These are phyloP conservation scores for Ricinus communis DNA, from an alignment of 345 rosid species.

Conservation along the genomic window DNA sequence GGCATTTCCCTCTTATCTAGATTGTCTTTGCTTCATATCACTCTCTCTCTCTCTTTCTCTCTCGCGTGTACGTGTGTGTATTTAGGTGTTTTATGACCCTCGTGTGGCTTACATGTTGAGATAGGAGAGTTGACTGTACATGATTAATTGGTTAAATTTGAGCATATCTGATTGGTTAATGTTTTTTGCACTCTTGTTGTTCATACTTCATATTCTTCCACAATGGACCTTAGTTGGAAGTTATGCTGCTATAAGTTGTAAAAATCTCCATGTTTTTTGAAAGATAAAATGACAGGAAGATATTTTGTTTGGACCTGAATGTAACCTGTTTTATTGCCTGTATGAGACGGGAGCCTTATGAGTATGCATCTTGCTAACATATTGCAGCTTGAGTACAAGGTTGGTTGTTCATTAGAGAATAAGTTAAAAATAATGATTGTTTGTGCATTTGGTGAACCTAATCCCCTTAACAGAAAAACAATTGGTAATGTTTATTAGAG, in stretches of 20 bases:
- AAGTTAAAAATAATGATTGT: background rate
- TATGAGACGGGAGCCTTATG: no score
- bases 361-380: conserved; percentile 5
- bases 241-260: background rate
- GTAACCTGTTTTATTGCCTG: background rate
- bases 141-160: background rate
- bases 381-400: no score
- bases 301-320: background rate
- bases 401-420: background rate
- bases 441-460: no score
- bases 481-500: no score
- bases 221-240: background rate
- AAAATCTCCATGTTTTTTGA: background rate
- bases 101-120: background rate
- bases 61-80: no score
- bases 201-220: background rate
- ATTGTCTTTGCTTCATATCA: background rate
- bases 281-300: conserved; percentile 2
- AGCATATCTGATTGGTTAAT: background rate
- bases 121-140: background rate
- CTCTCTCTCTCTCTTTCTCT: background rate
- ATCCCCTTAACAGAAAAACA: no score
- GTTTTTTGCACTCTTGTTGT: background rate
- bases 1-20: background rate
- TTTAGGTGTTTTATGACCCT: background rate